Evolutionary conservation across 169 alveolate species (phyloP).

Genomic region (Eimeria praecox): DNA sequence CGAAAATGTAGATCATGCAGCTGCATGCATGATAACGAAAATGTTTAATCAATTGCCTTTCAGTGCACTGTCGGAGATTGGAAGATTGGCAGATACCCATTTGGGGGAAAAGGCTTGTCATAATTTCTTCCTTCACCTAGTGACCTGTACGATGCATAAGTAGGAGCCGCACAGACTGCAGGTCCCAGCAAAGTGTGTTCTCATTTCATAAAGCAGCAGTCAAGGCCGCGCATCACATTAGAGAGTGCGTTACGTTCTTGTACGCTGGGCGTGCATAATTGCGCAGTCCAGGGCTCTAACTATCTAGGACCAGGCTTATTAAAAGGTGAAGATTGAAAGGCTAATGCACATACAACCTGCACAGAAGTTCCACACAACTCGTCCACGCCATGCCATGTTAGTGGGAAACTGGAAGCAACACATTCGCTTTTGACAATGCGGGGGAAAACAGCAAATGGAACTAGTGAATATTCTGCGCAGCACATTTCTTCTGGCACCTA

Average conservation of each 20-base stretch:
- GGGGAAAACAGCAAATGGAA: neutral
- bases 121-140: neutral
- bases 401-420: neutral
- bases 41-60: neutral
- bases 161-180: neutral
- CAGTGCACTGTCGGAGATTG: neutral
- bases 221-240: neutral
- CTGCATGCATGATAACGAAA: neutral
- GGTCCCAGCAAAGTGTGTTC: neutral
- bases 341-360: neutral
- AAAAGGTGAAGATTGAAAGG: neutral
- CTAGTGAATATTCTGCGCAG: neutral
- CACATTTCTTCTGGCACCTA: neutral
- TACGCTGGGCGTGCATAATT: neutral
- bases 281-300: neutral
- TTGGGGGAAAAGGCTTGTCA: neutral
- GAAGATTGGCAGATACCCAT: neutral
- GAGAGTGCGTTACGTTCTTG: too few species aligned
- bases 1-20: neutral
- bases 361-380: neutral
- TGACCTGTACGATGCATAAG: neutral
- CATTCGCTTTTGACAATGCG: neutral
- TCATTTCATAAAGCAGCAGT: neutral
- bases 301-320: neutral
- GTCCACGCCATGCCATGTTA: neutral